Conservation (phyloP, 768 basidiomycete genomes). For the Ramaria sp. region DNA sequence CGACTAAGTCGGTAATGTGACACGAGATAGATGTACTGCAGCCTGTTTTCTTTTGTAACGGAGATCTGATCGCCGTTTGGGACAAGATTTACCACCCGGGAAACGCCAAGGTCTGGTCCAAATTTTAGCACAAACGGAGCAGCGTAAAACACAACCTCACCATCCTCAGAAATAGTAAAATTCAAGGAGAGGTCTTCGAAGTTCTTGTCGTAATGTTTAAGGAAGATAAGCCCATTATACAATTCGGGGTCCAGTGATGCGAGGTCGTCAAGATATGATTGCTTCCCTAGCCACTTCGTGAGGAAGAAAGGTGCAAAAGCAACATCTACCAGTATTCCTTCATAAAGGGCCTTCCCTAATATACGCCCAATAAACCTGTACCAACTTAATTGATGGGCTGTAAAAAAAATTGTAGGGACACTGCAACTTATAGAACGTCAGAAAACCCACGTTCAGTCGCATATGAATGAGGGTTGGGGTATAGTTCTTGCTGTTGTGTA, state of each 20-base stretch:
- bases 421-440: neutral
- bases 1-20: slow-evolving; percentile 81
- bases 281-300: slow-evolving; percentile 88
- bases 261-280: slow-evolving; percentile 88
- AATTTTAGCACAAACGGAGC: neutral
- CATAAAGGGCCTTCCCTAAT: slow-evolving; percentile 92
- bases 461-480: slow-evolving; percentile 88
- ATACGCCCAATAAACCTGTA: slow-evolving; percentile 89
- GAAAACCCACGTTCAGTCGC: slow-evolving; percentile 65
- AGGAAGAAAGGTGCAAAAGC: slow-evolving; percentile 95
- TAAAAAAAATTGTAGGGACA: neutral
- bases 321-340: slow-evolving; percentile 90
- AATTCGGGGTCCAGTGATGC: slow-evolving; percentile 85
- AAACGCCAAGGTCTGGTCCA: slow-evolving; percentile 66
- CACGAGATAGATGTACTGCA: slow-evolving; percentile 83
- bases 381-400: slow-evolving; percentile 83
- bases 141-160: slow-evolving; percentile 27
- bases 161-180: slow-evolving; percentile 81
- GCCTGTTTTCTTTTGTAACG: slow-evolving; percentile 81
- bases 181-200: slow-evolving; percentile 83
- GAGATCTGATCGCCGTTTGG: slow-evolving; percentile 72
- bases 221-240: slow-evolving; percentile 83
- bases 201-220: slow-evolving; percentile 85
- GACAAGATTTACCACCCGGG: slow-evolving; percentile 66
- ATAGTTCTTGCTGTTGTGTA: slow-evolving; percentile 86